These are phyloP conservation scores for Acacia confusa DNA, from an alignment of 306 rosid species.

Conservation along the genomic window DNA sequence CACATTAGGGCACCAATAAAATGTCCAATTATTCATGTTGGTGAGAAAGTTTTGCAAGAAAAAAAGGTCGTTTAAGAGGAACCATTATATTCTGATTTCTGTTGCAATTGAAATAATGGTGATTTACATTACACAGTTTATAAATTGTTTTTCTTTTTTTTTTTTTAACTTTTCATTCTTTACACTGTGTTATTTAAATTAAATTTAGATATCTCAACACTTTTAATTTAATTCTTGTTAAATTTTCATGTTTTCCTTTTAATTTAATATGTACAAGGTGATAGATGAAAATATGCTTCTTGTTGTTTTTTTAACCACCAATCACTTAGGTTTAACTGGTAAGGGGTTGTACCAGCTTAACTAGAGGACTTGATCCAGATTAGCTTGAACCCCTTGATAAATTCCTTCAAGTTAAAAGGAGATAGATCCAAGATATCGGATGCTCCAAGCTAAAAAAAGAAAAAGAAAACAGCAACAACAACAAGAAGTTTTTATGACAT, in stretches of 20 bases:
- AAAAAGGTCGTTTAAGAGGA: background rate
- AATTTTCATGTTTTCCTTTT: background rate
- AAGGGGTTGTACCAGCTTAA: too few species aligned
- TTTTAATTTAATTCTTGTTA: background rate
- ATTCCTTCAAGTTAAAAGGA: too few species aligned
- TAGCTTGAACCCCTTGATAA: too few species aligned
- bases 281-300: background rate
- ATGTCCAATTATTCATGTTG: background rate
- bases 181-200: background rate
- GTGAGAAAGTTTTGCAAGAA: background rate
- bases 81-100: background rate
- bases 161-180: background rate
- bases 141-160: background rate
- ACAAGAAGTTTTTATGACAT: too few species aligned
- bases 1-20: background rate
- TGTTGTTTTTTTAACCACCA: too few species aligned
- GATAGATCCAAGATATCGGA: too few species aligned
- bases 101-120: constrained; percentile 1
- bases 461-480: too few species aligned
- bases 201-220: background rate
- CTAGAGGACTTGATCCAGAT: too few species aligned
- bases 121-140: background rate
- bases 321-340: too few species aligned
- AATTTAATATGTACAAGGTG: background rate
- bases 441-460: too few species aligned